Base-by-base conservation (phyloP, 495 filamentous ascomycete species). In the Glarea lozoyensis region DNA sequence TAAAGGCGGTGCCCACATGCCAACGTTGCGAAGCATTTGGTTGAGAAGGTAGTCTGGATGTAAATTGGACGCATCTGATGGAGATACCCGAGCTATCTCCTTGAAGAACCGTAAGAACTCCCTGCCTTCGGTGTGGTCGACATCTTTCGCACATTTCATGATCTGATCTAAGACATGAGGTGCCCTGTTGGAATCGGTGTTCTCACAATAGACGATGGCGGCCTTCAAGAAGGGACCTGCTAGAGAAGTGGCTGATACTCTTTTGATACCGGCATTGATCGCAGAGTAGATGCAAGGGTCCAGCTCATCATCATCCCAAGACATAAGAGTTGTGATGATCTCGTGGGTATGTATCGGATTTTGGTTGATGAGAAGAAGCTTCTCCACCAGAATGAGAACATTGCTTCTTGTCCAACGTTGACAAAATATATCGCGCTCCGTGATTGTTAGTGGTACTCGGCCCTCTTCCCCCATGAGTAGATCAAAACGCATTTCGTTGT, bases 1-100 rank as follows among this genome's bases (percentile, higher is more conserved):
- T 3, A 92, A 55, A 2, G 76, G 70, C 6, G 86, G 85, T 1
- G 67, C 79, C 81, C 82, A 88, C 24, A 70, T 60, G 0, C 73
- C 68, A 10, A 87, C 58, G 13, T 62, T 67, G 6, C 75, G 65
- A n/a, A 80, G 61, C 10, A 75, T 66, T 24, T 63, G 54, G 18
- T 52, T 55, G 36, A 53, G 50, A 35, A 76, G n/a, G 70, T 48
- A 64, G 40, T 22, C 58, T 54, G 25, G 63, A 51, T 4, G 52
- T 46, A 3, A 67, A 36, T 10, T 68, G 58, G n/a, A 63, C 6
- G 17, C 20, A 60, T 31, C 72, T 73, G 23, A 21, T 46, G 10
- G 5, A 30, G n/a, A 12, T 18, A 56, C 53, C 21, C 61, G 32
- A 6, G 54, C 34, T 35, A 68, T 57, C 18, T 77, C 46, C 16